Percentiles rank a stretch among this genome's conserved stretches.
Conservation (phyloP, 176 grass and related monocot species). For the Musa itinerans region DNA sequence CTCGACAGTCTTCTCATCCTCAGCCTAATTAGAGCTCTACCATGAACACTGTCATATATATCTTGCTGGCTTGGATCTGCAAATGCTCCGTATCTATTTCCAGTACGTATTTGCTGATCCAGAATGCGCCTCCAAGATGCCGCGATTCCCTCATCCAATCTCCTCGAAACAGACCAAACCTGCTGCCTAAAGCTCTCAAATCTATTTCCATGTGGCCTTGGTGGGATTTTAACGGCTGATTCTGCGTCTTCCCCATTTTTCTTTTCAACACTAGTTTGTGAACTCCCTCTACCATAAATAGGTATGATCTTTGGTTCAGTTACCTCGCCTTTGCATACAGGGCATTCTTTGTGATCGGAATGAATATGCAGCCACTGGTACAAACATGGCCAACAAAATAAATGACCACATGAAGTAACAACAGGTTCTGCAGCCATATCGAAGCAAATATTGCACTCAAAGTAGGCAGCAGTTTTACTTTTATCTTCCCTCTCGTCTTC, state of each 20-base stretch:
- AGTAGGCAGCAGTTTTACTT: conserved; percentile 36
- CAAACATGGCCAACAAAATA: conserved; percentile 97
- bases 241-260: conserved; percentile 46
- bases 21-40: conserved; percentile 40
- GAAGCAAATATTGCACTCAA: conserved; percentile 95
- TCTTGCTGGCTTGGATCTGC: conserved; percentile 48
- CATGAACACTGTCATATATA: conserved; percentile 42
- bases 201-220: conserved; percentile 76
- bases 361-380: conserved; percentile 94
- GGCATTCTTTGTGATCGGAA: conserved; percentile 88
- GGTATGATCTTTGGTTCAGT: conserved; percentile 72
- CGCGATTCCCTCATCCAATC: conserved; percentile 75
- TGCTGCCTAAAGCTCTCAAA: conserved; percentile 95
- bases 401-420: conserved; percentile 92
- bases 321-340: conserved; percentile 95
- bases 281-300: conserved; percentile 83
- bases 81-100: conserved; percentile 38
- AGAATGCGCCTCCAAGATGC: conserved; percentile 67
- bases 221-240: conserved; percentile 45
- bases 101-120: conserved; percentile 60
- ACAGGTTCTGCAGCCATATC: conserved; percentile 90
- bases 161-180: conserved; percentile 76
- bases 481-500: conserved; percentile 44
- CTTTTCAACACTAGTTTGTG: conserved; percentile 37
- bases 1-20: conserved; percentile 54